These are phyloP conservation scores for Peronospora belbahrii DNA, from an alignment of 352 stramenopile genomes.

Conservation along the genomic window DNA sequence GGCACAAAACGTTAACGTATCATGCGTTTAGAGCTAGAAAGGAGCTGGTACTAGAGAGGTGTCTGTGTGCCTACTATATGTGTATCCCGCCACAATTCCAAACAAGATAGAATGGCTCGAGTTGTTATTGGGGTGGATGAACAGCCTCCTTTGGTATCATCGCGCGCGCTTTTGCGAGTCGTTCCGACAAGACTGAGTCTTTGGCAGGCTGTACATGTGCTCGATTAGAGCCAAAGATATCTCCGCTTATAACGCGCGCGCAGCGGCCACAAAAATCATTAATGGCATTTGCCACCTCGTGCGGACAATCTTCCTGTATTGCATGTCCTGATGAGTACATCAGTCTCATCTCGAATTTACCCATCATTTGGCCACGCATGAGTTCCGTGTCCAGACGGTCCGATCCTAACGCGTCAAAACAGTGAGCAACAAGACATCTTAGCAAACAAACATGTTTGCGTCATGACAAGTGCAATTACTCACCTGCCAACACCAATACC, in stretches of 20 bases:
- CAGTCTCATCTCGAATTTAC: slow-evolving; percentile 84
- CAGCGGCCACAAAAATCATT: slow-evolving; percentile 58
- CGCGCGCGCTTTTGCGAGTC: slow-evolving; percentile 48
- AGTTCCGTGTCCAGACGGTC: slow-evolving; percentile 84
- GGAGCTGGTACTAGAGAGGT: neutral
- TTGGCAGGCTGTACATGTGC: slow-evolving; percentile 24
- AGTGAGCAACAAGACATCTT: neutral
- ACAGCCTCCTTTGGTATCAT: slow-evolving; percentile 43
- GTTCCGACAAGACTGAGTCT: slow-evolving; percentile 35
- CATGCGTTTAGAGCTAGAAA: slow-evolving; percentile 24
- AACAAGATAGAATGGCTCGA: slow-evolving; percentile 9
- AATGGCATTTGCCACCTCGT: slow-evolving; percentile 61
- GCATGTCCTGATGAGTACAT: slow-evolving; percentile 85
- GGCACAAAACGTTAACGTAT: slow-evolving; percentile 29
- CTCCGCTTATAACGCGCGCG: slow-evolving; percentile 28
- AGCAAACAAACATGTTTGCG: neutral
- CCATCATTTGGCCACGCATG: slow-evolving; percentile 87
- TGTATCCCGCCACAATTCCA: slow-evolving; percentile 19
- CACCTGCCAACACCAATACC: slow-evolving; percentile 77
- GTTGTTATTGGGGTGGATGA: slow-evolving; percentile 10
- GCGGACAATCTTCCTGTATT: slow-evolving; percentile 82
- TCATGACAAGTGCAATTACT: neutral
- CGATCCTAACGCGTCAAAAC: slow-evolving; percentile 28
- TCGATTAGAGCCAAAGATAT: slow-evolving; percentile 27
- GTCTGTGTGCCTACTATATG: slow-evolving; percentile 17